A percentile compares a stretch with the other conserved stretches of the same genome.
Conservation (phyloP, 83 land plant genomes). For the Thuja plicata region DNA sequence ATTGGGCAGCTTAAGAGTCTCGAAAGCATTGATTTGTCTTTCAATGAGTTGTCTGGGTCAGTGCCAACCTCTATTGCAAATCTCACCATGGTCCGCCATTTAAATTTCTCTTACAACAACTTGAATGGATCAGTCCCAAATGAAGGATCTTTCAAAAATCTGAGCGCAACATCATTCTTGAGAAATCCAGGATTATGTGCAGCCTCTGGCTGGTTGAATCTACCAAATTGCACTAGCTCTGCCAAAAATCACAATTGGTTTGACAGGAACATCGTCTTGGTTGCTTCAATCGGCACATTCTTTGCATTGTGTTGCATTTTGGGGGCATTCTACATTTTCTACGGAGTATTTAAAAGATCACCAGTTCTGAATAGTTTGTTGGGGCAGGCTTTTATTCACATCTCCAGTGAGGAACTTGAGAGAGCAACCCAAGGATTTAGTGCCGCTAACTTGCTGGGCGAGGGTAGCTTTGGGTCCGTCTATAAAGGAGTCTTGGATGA, state of each 20-base stretch:
- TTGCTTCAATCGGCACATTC: slow-evolving; percentile 16
- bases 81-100: slow-evolving; percentile 24
- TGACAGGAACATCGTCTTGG: not conserved
- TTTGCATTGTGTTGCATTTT: slow-evolving; percentile 10
- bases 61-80: slow-evolving; percentile 31
- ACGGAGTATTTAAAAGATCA: not conserved
- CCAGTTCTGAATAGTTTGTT: no score
- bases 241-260: no score
- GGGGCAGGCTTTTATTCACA: slow-evolving; percentile 9
- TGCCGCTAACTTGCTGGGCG: slow-evolving; percentile 37
- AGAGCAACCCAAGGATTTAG: slow-evolving; percentile 37
- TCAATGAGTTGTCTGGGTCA: slow-evolving; percentile 38
- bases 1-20: slow-evolving; percentile 23
- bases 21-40: slow-evolving; percentile 40
- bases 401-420: slow-evolving; percentile 27
- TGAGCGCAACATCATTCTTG: slow-evolving; percentile 25
- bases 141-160: slow-evolving; percentile 32
- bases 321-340: not conserved
- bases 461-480: slow-evolving; percentile 47
- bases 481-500: slow-evolving; percentile 48
- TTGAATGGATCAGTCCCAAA: slow-evolving; percentile 54
- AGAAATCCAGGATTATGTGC: slow-evolving; percentile 62
- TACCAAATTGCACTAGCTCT: slow-evolving; percentile 15
- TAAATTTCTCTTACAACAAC: slow-evolving; percentile 53
- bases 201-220: slow-evolving; percentile 10